phyloP scores from a whole-genome alignment of 352 stramenopile genomes.

The Phytopythium sindhum region DNA sequence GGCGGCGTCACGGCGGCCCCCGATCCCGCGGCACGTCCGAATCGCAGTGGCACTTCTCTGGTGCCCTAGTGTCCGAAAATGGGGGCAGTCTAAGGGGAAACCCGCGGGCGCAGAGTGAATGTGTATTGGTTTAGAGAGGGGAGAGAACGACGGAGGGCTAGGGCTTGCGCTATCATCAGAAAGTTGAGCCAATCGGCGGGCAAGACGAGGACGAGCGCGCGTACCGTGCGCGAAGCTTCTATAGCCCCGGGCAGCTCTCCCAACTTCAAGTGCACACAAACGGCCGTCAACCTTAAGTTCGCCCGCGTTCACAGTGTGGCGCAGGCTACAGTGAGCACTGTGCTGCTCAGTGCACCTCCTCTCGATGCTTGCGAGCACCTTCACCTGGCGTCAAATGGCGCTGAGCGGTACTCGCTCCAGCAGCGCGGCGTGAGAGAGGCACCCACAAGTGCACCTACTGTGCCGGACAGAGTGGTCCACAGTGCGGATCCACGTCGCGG shows the following conservation, averaged over 20 bases:
- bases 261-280: conserved; percentile 8
- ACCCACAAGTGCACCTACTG: neutral
- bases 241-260: neutral
- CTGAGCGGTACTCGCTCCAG: neutral
- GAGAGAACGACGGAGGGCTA: neutral
- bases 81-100: neutral
- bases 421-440: neutral
- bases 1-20: neutral
- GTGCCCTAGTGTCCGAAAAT: conserved; percentile 3
- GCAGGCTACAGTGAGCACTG: too few relatives aligned
- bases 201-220: neutral
- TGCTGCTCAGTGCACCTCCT: too few relatives aligned
- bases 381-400: neutral
- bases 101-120: neutral
- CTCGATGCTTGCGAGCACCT: neutral
- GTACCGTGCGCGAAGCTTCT: neutral
- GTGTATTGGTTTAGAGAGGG: neutral
- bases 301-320: neutral
- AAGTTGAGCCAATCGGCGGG: neutral
- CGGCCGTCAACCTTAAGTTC: neutral
- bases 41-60: neutral
- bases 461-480: neutral
- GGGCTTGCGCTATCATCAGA: neutral
- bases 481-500: neutral
- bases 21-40: neutral